Evolutionary conservation across 2,329 filamentous ascomycete genomes (phyloP).

Genomic region (Shiraia sp.): DNA sequence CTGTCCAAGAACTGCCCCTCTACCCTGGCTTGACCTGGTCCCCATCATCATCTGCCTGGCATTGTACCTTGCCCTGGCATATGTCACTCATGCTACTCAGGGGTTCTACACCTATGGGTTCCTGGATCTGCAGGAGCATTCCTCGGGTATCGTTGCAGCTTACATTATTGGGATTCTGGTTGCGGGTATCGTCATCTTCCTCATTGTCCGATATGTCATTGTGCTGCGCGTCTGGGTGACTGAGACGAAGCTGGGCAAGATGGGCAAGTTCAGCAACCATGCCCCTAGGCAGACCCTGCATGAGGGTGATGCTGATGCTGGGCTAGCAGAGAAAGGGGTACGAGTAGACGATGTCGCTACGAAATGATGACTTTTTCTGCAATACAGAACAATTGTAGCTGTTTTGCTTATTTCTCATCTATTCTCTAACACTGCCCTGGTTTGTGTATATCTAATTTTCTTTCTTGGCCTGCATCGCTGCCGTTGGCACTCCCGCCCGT

Average conservation of each 20-base stretch:
- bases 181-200: constrained; percentile 46
- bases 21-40: constrained; percentile 67
- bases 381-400: background rate
- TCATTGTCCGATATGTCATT: constrained; percentile 48
- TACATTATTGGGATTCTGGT: constrained; percentile 60
- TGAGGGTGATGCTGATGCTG: constrained; percentile 16
- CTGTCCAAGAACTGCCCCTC: constrained; percentile 66
- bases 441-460: background rate
- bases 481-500: background rate
- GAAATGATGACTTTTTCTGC: constrained; percentile 14
- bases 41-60: constrained; percentile 71
- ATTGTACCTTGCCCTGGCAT: constrained; percentile 74
- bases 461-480: background rate
- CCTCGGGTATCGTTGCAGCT: constrained; percentile 61
- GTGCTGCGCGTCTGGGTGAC: constrained; percentile 46
- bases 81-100: constrained; percentile 70
- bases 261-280: constrained; percentile 40
- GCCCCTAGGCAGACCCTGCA: constrained; percentile 7
- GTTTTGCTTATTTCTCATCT: background rate
- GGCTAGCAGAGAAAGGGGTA: constrained; percentile 21
- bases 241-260: constrained; percentile 49
- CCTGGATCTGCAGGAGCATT: constrained; percentile 61
- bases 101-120: constrained; percentile 79
- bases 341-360: constrained; percentile 21
- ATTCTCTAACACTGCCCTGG: background rate